Percentiles rank a stretch among this genome's conserved stretches.
phyloP scores from a whole-genome alignment of 768 basidiomycete genomes.

The Pleurotus eryngii region DNA sequence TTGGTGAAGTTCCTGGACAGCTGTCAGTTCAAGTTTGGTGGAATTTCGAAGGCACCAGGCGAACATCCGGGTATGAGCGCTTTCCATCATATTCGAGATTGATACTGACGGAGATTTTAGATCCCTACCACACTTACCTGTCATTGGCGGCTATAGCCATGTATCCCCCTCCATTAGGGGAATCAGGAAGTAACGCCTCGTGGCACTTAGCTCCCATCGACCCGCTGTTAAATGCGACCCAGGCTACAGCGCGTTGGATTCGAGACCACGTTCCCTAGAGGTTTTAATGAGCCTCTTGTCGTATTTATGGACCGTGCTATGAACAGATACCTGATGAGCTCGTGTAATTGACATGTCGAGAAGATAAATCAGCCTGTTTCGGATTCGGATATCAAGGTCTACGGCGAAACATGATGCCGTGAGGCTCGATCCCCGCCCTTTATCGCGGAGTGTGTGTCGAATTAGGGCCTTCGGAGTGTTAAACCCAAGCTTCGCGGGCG shows the following conservation, averaged over 20 bases:
- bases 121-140: conserved; percentile 95
- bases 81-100: not conserved
- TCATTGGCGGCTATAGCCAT: conserved; percentile 80
- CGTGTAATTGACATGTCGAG: not conserved
- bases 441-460: not conserved
- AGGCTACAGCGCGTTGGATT: conserved; percentile 67
- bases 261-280: conserved; percentile 47
- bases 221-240: conserved; percentile 66
- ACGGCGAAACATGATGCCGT: too few species aligned
- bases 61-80: conserved; percentile 66
- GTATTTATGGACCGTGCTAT: not conserved
- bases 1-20: conserved; percentile 62
- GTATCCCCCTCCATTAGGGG: conserved; percentile 42
- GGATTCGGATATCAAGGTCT: too few species aligned
- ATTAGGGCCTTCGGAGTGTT: not conserved
- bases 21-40: conserved; percentile 89
- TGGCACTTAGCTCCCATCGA: conserved; percentile 66
- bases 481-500: too few species aligned
- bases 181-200: conserved; percentile 24
- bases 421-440: conserved; percentile 5
- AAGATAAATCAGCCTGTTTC: too few species aligned
- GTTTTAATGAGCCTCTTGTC: not conserved
- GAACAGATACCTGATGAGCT: not conserved
- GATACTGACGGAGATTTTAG: conserved; percentile 32
- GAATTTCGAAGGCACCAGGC: conserved; percentile 80